Conservation (phyloP, 768 basidiomycete genomes). For the Infundibulicybe gibba region DNA sequence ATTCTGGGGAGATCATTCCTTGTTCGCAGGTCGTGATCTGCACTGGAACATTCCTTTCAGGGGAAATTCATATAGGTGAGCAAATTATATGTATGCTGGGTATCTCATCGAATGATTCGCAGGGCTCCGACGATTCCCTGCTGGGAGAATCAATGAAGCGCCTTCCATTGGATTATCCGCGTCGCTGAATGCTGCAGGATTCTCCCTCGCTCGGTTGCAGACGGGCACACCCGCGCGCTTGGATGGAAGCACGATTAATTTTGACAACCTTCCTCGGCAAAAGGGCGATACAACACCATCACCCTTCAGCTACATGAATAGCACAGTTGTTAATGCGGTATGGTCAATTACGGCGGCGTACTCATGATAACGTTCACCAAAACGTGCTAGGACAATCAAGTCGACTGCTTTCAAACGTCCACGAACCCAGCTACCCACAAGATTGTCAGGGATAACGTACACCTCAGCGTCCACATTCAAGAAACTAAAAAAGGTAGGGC, state of each 20-base stretch:
- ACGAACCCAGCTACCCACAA: constrained; percentile 75
- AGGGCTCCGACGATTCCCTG: constrained; percentile 74
- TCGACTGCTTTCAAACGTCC: constrained; percentile 66
- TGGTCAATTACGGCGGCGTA: constrained; percentile 14
- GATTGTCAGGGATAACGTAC: constrained; percentile 72
- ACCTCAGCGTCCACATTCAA: constrained; percentile 80
- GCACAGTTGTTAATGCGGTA: constrained; percentile 69
- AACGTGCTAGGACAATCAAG: constrained; percentile 58
- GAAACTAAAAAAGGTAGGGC: constrained; percentile 78
- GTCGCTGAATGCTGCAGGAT: constrained; percentile 71
- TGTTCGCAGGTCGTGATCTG: constrained; percentile 86
- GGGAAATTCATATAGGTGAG: constrained; percentile 85
- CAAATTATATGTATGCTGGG: too few relatives aligned
- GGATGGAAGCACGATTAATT: constrained; percentile 68
- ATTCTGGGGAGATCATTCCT: constrained; percentile 67
- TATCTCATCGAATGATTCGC: background rate
- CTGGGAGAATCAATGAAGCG: constrained; percentile 71
- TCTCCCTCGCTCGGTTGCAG: constrained; percentile 80
- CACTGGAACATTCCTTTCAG: constrained; percentile 89
- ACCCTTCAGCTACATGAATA: constrained; percentile 77
- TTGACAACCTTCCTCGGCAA: constrained; percentile 55
- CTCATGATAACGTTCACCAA: background rate
- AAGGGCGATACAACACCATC: constrained; percentile 59
- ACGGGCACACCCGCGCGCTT: constrained; percentile 86
- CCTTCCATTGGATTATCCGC: constrained; percentile 74